phyloP scores from a whole-genome alignment of 2,329 filamentous ascomycete genomes.

The Cryphonectria parasitica region DNA sequence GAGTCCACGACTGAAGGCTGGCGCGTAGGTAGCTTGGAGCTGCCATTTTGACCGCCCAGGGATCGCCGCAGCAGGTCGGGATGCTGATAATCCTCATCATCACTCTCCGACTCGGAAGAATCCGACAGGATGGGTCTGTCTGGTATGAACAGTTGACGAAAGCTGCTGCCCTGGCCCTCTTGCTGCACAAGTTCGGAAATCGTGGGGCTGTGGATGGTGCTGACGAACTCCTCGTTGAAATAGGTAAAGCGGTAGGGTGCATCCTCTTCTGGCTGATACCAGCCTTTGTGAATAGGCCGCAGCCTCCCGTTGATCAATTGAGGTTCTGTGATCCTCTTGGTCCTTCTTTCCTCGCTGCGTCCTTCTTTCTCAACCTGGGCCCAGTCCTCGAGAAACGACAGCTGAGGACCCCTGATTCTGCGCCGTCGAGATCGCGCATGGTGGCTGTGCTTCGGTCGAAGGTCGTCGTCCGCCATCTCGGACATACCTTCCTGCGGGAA shows the following conservation, averaged over 20 bases:
- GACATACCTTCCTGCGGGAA: slow-evolving; percentile 82
- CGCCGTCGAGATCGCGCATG: slow-evolving; percentile 57
- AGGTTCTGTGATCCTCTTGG: slow-evolving; percentile 92
- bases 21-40: slow-evolving; percentile 24
- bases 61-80: slow-evolving; percentile 28
- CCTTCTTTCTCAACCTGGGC: slow-evolving; percentile 87
- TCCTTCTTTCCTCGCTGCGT: slow-evolving; percentile 77
- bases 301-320: slow-evolving; percentile 89
- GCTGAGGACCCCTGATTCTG: slow-evolving; percentile 81
- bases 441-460: slow-evolving; percentile 33
- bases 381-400: slow-evolving; percentile 86
- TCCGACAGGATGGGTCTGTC: slow-evolving; percentile 78
- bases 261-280: slow-evolving; percentile 88
- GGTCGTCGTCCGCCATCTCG: slow-evolving; percentile 79
- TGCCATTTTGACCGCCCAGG: slow-evolving; percentile 30
- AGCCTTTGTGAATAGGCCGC: slow-evolving; percentile 76
- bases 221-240: slow-evolving; percentile 96
- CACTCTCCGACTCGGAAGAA: slow-evolving; percentile 68
- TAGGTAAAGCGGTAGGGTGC: slow-evolving; percentile 95
- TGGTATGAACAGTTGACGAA: slow-evolving; percentile 87
- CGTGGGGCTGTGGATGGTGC: slow-evolving; percentile 93
- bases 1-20: slow-evolving; percentile 37
- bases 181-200: slow-evolving; percentile 92
- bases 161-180: slow-evolving; percentile 64
- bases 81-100: slow-evolving; percentile 53